Conservation (phyloP, 2,329 filamentous ascomycete genomes). For the Tricladium varicosporioides region DNA sequence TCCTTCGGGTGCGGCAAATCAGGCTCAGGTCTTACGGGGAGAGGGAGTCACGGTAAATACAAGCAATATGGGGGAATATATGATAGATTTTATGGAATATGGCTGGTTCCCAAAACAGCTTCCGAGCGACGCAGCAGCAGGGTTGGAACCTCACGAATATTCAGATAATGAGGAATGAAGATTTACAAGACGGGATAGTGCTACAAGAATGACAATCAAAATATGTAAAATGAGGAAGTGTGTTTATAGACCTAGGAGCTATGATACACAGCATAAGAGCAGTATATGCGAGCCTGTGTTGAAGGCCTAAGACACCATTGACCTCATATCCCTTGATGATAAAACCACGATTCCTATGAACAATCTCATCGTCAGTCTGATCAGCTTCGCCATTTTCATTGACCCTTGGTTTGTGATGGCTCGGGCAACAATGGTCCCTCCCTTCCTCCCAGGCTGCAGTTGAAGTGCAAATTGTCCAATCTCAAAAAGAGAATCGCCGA, state of each 20-base stretch:
- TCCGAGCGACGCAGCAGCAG: conserved; percentile 28
- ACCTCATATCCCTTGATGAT: conserved; percentile 22
- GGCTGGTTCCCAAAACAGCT: conserved; percentile 43
- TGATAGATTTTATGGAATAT: conserved; percentile 35
- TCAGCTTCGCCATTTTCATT: conserved; percentile 29
- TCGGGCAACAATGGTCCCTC: conserved; percentile 32
- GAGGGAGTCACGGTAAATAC: conserved; percentile 37
- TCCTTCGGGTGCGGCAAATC: conserved; percentile 34
- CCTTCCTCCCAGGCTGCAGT: conserved; percentile 32
- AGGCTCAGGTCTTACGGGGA: conserved; percentile 34
- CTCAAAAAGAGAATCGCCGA: conserved; percentile 24
- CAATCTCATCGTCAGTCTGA: conserved; percentile 26
- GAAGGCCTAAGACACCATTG: conserved; percentile 12
- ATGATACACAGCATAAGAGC: conserved; percentile 28
- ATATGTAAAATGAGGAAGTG: conserved; percentile 13
- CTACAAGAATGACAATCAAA: background rate
- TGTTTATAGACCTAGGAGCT: conserved; percentile 28
- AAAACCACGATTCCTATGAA: conserved; percentile 17
- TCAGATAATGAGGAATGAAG: conserved; percentile 23
- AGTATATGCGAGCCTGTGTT: conserved; percentile 16
- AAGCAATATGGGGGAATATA: conserved; percentile 34
- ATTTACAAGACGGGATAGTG: background rate
- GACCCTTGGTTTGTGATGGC: conserved; percentile 19
- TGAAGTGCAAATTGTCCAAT: conserved; percentile 31
- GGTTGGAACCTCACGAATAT: conserved; percentile 20